These are phyloP conservation scores for Fusarium sp. DNA, from an alignment of 2,329 filamentous ascomycete genomes.

Conservation along the genomic window DNA sequence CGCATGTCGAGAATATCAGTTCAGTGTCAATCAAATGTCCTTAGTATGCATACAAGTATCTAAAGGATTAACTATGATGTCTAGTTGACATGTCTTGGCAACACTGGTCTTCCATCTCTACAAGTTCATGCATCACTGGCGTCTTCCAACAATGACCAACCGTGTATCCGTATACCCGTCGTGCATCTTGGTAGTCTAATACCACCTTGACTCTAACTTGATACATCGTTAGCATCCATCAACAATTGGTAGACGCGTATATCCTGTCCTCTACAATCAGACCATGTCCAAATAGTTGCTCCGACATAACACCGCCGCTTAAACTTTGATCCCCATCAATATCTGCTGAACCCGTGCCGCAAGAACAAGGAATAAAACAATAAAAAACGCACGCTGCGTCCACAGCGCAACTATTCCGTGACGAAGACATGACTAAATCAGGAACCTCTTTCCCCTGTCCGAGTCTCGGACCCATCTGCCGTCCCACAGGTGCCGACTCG, in stretches of 20 bases:
- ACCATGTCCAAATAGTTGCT: not conserved
- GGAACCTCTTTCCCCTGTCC: constrained; percentile 6
- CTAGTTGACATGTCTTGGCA: not conserved
- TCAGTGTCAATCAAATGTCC: not conserved
- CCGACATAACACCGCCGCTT: not conserved
- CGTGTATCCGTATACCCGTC: not conserved
- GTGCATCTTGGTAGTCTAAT: not conserved
- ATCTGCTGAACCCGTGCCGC: not conserved
- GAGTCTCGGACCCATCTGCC: constrained; percentile 13
- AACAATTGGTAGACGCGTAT: not conserved
- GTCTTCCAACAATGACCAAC: not conserved
- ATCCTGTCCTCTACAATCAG: not conserved
- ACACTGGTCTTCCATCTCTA: not conserved
- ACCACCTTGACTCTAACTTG: not conserved
- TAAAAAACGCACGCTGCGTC: not conserved
- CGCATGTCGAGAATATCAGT: not conserved
- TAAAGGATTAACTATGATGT: not conserved
- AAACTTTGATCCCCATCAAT: not conserved
- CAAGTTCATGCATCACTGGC: not conserved
- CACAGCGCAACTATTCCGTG: not conserved
- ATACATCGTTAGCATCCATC: not conserved
- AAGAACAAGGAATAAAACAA: not conserved
- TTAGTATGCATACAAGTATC: not conserved
- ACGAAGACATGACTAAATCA: not conserved
- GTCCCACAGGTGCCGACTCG: constrained; percentile 22